A percentile compares a stretch with the other conserved stretches of the same genome.
These are phyloP conservation scores for Pyricularia grisea DNA, from an alignment of 2,329 filamentous ascomycete genomes.

Conservation along the genomic window DNA sequence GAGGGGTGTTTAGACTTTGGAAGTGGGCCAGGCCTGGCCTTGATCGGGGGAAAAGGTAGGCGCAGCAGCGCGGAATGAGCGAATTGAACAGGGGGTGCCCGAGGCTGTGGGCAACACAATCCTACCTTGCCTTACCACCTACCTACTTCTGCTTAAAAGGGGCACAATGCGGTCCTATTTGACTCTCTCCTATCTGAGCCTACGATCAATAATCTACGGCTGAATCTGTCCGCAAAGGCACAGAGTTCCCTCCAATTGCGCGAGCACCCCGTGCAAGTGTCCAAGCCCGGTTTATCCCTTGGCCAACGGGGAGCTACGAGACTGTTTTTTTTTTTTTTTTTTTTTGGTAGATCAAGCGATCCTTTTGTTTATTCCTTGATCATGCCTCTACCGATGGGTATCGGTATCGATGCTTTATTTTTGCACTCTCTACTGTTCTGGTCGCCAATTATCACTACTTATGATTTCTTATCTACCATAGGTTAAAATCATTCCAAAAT, in stretches of 20 bases:
- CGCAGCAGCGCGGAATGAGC: background rate
- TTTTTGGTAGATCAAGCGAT: background rate
- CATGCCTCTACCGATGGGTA: background rate
- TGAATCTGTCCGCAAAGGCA: background rate
- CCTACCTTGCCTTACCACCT: background rate
- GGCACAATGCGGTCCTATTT: background rate
- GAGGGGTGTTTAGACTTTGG: background rate
- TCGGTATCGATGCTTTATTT: background rate
- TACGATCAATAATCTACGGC: background rate
- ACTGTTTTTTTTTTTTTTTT: too few species aligned
- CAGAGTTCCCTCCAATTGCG: background rate
- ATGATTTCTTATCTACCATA: background rate
- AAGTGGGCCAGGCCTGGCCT: background rate
- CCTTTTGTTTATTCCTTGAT: background rate
- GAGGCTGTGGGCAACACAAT: background rate
- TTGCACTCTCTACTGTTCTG: too few species aligned
- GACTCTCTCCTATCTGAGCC: background rate
- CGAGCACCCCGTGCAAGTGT: background rate
- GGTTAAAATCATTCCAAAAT: background rate
- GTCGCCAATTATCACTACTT: background rate
- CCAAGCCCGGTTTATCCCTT: background rate
- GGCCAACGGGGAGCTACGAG: background rate
- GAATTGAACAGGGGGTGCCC: background rate
- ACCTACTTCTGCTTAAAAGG: background rate
- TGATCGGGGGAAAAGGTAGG: background rate